Base-by-base conservation (phyloP, 768 basidiomycete species). In the Pulveroboletus sp. region DNA sequence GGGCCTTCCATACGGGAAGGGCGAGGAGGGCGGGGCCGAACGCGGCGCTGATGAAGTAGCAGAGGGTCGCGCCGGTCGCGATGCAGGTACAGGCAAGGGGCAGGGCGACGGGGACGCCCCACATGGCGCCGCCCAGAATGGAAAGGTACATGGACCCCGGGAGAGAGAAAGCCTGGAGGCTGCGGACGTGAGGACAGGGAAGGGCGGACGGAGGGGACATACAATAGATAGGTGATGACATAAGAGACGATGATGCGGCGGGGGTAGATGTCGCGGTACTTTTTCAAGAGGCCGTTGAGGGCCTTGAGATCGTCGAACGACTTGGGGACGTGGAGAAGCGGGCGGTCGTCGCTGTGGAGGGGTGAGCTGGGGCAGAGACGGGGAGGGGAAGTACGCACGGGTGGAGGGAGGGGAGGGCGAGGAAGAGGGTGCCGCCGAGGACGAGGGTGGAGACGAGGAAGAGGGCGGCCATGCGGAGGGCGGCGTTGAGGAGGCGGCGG, bases 101-200 rank as follows among this genome's bases (percentile, higher is more conserved):
- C 5, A 97, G 76, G 0, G 94, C 94, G 11, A 83, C 71, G 3
- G 89, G 70, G 24, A 95, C 85, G 32, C 94, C 94, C 85, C 93
- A 98, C 4, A 96, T 88, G 1, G 95, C 95, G 29, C 95, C 95
- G 17, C 89, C 93, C 12, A 97, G 82, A 61, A 98, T 96, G 45
- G 93, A 93, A 41, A 98, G 81, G 64, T 98, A 98, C 93, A 98
- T 95, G 36, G 93, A 95, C 1, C 94, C 94, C 0, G 95, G 94
- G 13, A 97, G 78, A 7, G 93, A 94, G 71, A 97, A 98, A 0
- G 93, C 92, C 75, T 98, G 94, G 7, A 97, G 76, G 71, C 93
- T 95, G 62, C 19, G 11, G 22, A 19, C 44, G 19, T 56, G 49
- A 62, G 49, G n/a, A 29, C 26, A 20, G 24, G 45, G 14, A 5